Percentiles rank a stretch among this genome's conserved stretches.
These are phyloP conservation scores for Salvia miltiorrhiza DNA, from an alignment of 257 asterid genomes.

Conservation along the genomic window DNA sequence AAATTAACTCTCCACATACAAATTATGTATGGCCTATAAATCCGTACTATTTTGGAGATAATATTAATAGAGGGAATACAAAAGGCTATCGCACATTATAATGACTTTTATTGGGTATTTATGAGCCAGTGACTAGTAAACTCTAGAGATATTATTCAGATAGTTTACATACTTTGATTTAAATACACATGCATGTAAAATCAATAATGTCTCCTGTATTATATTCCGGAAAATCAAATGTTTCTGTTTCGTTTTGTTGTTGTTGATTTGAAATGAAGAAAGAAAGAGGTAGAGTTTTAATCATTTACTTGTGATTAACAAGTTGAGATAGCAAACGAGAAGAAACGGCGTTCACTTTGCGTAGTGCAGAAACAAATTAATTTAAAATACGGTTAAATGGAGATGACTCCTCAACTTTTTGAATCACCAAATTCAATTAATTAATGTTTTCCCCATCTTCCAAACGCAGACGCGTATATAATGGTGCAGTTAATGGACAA, in stretches of 20 bases:
- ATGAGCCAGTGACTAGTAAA: too few species aligned
- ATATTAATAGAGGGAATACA: too few species aligned
- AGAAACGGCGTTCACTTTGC: background rate
- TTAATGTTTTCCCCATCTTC: background rate
- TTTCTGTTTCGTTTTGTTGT: background rate
- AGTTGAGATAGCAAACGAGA: background rate
- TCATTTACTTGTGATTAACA: background rate
- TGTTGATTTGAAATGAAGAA: background rate
- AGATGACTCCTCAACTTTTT: constrained; percentile 11
- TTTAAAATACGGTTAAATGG: background rate
- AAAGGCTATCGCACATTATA: too few species aligned
- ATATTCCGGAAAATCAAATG: background rate
- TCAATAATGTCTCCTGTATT: background rate
- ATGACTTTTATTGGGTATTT: too few species aligned
- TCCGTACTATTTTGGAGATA: too few species aligned
- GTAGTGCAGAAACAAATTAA: constrained; percentile 20
- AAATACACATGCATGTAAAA: too few species aligned
- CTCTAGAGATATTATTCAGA: too few species aligned
- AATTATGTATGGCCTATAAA: too few species aligned
- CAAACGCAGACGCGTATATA: constrained; percentile 13
- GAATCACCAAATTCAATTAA: constrained; percentile 10
- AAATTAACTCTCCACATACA: too few species aligned
- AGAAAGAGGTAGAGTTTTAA: background rate
- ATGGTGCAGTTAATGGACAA: constrained; percentile 9
- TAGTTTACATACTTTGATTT: too few species aligned